Evolutionary conservation across 306 rosid genomes (phyloP).

Genomic region (Quercus robur): DNA sequence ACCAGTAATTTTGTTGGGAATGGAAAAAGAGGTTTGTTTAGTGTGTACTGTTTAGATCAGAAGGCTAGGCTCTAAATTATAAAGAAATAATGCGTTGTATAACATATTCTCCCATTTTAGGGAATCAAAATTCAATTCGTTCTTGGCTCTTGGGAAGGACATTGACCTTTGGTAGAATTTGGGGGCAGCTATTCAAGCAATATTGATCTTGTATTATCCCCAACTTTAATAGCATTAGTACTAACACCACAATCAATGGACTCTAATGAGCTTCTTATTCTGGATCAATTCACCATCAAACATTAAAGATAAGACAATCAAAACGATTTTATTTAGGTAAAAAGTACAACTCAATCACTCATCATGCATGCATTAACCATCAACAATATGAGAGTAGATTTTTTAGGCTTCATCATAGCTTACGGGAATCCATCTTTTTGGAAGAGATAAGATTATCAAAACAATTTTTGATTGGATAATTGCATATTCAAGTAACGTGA

Average conservation of each 20-base stretch:
- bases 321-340: neutral
- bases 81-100: neutral
- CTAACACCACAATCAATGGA: neutral
- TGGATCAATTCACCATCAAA: neutral
- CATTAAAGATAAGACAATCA: neutral
- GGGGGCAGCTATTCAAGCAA: neutral
- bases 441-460: slow-evolving; percentile 36
- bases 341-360: slow-evolving; percentile 2
- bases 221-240: neutral
- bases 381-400: slow-evolving; percentile 6
- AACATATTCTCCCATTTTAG: neutral
- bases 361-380: slow-evolving; percentile 22
- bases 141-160: neutral
- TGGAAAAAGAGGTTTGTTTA: too few relatives aligned
- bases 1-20: neutral
- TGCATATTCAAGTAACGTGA: slow-evolving; percentile 34
- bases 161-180: neutral
- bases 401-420: slow-evolving; percentile 3
- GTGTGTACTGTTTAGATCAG: too few relatives aligned
- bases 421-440: slow-evolving; percentile 22
- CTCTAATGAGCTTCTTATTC: neutral
- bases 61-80: neutral
- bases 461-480: slow-evolving; percentile 36
- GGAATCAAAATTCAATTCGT: neutral
- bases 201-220: neutral